Evolutionary conservation across 2,329 filamentous ascomycete genomes (phyloP).

Genomic region (Rhynchosporium agropyri): DNA sequence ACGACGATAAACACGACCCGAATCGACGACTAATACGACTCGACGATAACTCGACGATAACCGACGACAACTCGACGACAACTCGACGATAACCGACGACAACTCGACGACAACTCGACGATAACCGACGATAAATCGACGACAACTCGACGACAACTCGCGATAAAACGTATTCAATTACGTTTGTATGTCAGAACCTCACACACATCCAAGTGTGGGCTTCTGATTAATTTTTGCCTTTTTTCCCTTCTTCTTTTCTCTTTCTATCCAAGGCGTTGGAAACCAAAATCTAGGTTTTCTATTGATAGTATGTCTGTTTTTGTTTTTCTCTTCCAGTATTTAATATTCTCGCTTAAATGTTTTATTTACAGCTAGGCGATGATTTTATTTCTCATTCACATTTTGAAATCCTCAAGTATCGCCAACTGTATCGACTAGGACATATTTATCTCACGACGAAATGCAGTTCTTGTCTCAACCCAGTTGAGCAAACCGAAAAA

Average conservation of each 20-base stretch:
- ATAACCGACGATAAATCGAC: background rate
- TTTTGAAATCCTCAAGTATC: too few relatives aligned
- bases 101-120: too few relatives aligned
- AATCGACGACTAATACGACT: background rate
- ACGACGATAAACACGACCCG: background rate
- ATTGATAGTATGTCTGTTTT: too few relatives aligned
- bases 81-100: background rate
- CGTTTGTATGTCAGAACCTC: slow-evolving; percentile 1
- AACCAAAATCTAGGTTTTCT: background rate
- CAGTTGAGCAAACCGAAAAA: too few relatives aligned
- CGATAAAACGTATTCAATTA: slow-evolving; percentile 1
- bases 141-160: too few relatives aligned
- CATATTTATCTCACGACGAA: too few relatives aligned
- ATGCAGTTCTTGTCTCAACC: too few relatives aligned
- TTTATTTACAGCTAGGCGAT: too few relatives aligned
- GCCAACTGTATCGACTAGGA: too few relatives aligned
- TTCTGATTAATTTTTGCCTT: slow-evolving; percentile 1
- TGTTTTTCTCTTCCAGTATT: background rate
- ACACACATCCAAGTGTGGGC: background rate
- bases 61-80: background rate
- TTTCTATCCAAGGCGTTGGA: background rate
- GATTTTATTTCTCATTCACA: too few relatives aligned
- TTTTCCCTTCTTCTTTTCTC: background rate
- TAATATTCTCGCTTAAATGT: too few relatives aligned
- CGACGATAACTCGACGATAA: too few relatives aligned